Conservation (phyloP, 768 basidiomycete genomes). For the Nidula microcarpa region DNA sequence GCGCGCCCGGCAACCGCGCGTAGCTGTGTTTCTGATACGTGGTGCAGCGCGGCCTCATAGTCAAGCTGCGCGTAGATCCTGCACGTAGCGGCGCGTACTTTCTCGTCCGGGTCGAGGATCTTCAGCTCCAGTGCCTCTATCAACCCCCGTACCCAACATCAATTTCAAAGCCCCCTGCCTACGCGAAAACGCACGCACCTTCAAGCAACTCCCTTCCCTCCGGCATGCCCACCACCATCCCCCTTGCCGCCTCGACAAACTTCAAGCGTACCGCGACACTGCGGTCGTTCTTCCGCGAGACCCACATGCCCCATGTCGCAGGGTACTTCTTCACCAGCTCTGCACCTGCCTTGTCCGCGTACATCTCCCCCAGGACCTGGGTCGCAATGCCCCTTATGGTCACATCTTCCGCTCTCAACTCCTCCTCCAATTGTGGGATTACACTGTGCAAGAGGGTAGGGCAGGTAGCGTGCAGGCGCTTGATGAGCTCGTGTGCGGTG, state of each 20-base stretch:
- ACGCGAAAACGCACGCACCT: constrained; percentile 39
- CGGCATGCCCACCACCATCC: constrained; percentile 59
- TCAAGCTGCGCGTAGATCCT: constrained; percentile 79
- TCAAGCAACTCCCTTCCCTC: constrained; percentile 72
- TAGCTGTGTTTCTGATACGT: constrained; percentile 64
- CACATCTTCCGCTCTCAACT: constrained; percentile 73
- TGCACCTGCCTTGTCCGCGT: constrained; percentile 65
- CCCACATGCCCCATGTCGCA: constrained; percentile 82
- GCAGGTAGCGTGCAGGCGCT: constrained; percentile 74
- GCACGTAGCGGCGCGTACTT: constrained; percentile 83
- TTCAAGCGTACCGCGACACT: constrained; percentile 64
- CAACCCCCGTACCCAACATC: not conserved
- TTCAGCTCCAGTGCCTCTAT: constrained; percentile 63
- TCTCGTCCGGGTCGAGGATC: constrained; percentile 86
- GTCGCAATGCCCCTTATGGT: constrained; percentile 79
- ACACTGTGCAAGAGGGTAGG: constrained; percentile 85
- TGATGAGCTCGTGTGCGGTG: constrained; percentile 81
- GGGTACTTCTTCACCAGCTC: constrained; percentile 83
- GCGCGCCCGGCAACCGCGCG: constrained; percentile 66
- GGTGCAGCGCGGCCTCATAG: constrained; percentile 86
- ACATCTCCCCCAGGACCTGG: constrained; percentile 87
- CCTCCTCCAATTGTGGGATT: constrained; percentile 90
- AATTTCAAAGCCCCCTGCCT: not conserved
- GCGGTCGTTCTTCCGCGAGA: constrained; percentile 77
- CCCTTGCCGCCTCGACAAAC: constrained; percentile 69